These are phyloP conservation scores for Annulohypoxylon bovei DNA, from an alignment of 495 filamentous ascomycete species.

Conservation along the genomic window DNA sequence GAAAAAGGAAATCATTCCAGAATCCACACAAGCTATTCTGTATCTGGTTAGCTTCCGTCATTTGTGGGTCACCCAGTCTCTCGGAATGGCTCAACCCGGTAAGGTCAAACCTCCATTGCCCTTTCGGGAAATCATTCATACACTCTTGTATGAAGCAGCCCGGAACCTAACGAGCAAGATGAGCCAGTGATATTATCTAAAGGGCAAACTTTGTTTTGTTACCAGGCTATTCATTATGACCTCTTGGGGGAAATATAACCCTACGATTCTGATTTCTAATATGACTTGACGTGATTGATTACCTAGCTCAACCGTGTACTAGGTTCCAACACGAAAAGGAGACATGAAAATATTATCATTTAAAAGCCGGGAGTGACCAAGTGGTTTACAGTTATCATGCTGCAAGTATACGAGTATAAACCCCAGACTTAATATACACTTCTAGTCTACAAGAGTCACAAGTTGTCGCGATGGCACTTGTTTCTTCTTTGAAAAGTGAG, in stretches of 20 bases:
- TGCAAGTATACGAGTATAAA: not conserved
- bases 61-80: not conserved
- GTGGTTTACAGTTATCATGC: too few species aligned
- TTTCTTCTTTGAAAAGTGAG: not conserved
- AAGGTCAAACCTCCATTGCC: not conserved
- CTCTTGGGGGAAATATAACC: not conserved
- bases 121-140: not conserved
- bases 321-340: too few species aligned
- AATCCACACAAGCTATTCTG: not conserved
- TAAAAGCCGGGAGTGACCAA: too few species aligned
- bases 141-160: too few species aligned
- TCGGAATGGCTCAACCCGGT: slow-evolving; percentile 1
- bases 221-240: not conserved
- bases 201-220: not conserved
- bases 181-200: not conserved
- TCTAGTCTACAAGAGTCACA: not conserved
- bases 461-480: not conserved
- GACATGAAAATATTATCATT: too few species aligned
- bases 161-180: too few species aligned
- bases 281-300: too few species aligned
- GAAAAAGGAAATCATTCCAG: not conserved
- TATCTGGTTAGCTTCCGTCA: not conserved
- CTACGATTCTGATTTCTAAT: not conserved
- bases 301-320: too few species aligned
- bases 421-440: too few species aligned